phyloP scores from a whole-genome alignment of 2,329 filamentous ascomycete species.

The Alternaria metachromatica region DNA sequence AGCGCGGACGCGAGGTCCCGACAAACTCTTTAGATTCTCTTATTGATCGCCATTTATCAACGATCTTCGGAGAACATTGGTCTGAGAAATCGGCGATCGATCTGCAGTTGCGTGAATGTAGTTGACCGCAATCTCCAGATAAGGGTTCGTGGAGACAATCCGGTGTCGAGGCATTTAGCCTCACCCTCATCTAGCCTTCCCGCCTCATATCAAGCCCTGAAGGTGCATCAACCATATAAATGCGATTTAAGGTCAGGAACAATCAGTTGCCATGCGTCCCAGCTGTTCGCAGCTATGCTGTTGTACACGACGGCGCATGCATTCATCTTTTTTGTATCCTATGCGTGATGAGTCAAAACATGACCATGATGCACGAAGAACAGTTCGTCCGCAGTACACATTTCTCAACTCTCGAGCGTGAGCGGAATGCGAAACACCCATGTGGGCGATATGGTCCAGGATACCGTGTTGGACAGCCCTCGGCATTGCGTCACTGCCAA shows the following conservation, averaged over 20 bases:
- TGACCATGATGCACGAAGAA: neutral
- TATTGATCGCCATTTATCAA: neutral
- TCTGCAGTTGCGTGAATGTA: neutral
- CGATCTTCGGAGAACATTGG: neutral
- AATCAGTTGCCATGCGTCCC: neutral
- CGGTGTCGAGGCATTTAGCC: neutral
- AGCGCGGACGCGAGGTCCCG: neutral
- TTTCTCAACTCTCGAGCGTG: neutral
- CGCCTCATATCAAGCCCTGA: neutral
- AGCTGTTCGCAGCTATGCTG: neutral
- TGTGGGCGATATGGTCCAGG: neutral
- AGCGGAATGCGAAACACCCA: neutral
- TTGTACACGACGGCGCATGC: neutral
- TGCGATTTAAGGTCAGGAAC: neutral
- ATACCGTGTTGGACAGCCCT: constrained; percentile 5
- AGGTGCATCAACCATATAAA: neutral
- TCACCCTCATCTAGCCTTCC: neutral
- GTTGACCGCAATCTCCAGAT: neutral
- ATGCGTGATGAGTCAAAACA: neutral
- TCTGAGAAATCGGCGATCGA: neutral
- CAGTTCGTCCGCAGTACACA: neutral
- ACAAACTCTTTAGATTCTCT: neutral
- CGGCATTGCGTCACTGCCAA: constrained; percentile 12
- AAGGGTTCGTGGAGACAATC: neutral
- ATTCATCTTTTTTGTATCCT: neutral